phyloP scores from a whole-genome alignment of 1,284 basidiomycete species.

The Gymnopus androsaceus region DNA sequence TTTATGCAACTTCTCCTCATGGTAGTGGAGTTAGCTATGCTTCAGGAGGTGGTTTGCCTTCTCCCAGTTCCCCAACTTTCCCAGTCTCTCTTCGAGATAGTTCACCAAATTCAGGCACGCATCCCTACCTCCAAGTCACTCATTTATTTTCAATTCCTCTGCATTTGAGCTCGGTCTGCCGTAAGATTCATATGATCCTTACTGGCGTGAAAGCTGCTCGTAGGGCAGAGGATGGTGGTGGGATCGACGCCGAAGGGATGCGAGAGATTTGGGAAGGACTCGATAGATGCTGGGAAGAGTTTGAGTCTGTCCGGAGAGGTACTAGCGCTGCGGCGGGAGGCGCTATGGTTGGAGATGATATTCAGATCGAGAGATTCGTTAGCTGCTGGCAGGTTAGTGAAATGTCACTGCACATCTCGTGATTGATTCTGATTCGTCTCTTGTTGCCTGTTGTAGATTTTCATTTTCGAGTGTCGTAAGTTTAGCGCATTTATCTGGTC shows the following conservation, averaged over 20 bases:
- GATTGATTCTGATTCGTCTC: conserved; percentile 10
- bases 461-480: conserved; percentile 80
- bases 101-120: conserved; percentile 15
- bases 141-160: conserved; percentile 63
- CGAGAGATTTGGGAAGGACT: conserved; percentile 79
- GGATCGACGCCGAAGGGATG: conserved; percentile 63
- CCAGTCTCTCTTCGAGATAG: conserved; percentile 5
- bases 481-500: conserved; percentile 22
- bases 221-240: conserved; percentile 46
- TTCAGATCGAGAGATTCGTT: conserved; percentile 63
- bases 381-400: conserved; percentile 67
- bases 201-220: conserved; percentile 73
- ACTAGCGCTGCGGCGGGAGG: conserved; percentile 35
- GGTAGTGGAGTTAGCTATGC: conserved; percentile 28
- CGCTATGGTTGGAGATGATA: conserved; percentile 41
- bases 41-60: conserved; percentile 30
- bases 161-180: conserved; percentile 69
- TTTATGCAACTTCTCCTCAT: conserved; percentile 19
- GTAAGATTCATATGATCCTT: conserved; percentile 71
- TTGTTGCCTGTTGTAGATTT: conserved; percentile 49
- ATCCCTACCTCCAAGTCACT: conserved; percentile 28
- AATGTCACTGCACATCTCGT: conserved; percentile 8
- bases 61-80: conserved; percentile 34
- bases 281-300: conserved; percentile 78
- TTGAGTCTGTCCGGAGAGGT: conserved; percentile 61